Conservation (phyloP, 1,139 yeast species). For the Taphrina deformans region DNA sequence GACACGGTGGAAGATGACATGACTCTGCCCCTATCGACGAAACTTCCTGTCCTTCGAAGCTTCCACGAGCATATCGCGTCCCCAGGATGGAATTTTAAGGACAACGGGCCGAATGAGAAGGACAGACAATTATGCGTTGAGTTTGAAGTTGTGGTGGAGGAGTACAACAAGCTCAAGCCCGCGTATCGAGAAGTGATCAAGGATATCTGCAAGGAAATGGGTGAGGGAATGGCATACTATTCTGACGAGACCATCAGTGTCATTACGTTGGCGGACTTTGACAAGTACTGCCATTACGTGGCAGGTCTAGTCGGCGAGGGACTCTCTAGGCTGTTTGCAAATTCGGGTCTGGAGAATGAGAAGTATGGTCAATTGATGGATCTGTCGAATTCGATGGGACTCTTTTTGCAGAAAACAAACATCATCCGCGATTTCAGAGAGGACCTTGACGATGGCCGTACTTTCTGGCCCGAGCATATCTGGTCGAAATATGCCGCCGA, state of each 20-base stretch:
- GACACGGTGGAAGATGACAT: constrained; percentile 98
- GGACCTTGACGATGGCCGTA: constrained; percentile 86
- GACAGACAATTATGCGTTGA: constrained; percentile 78
- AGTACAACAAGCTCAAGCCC: constrained; percentile 70
- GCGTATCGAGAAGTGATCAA: constrained; percentile 75
- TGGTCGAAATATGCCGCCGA: constrained; percentile 72
- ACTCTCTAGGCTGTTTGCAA: constrained; percentile 72
- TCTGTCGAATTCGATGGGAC: constrained; percentile 80
- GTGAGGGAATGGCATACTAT: constrained; percentile 97
- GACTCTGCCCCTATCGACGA: constrained; percentile 69
- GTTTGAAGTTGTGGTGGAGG: constrained; percentile 66
- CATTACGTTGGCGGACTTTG: constrained; percentile 73
- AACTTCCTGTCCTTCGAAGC: constrained; percentile 69
- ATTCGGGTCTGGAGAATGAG: constrained; percentile 54
- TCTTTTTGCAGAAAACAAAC: constrained; percentile 90
- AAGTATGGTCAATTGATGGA: constrained; percentile 26
- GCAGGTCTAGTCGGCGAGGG: constrained; percentile 99
- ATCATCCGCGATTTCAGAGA: constrained; percentile 94
- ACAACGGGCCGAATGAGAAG: constrained; percentile 68
- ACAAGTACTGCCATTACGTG: constrained; percentile 90
- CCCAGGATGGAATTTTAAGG: constrained; percentile 78
- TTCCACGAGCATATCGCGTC: constrained; percentile 65
- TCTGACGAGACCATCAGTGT: constrained; percentile 74
- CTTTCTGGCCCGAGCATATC: constrained; percentile 94
- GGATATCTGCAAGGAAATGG: constrained; percentile 81